Evolutionary conservation across 2,329 filamentous ascomycete species (phyloP).

Genomic region (Dactylellina drechsleri): DNA sequence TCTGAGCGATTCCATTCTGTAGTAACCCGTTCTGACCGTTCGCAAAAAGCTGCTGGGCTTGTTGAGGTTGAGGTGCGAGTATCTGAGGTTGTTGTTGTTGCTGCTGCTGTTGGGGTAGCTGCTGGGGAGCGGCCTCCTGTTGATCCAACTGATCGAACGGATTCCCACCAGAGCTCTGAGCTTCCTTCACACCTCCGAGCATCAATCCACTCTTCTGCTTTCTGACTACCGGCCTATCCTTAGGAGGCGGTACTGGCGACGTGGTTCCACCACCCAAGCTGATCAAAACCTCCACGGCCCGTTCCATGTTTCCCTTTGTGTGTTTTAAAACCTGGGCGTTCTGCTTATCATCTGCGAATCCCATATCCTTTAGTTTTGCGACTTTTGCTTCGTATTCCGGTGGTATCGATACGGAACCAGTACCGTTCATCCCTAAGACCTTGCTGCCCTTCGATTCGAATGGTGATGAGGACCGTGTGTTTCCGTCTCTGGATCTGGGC

Average conservation of each 20-base stretch:
- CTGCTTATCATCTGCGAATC: conserved; percentile 82
- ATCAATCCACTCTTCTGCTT: conserved; percentile 57
- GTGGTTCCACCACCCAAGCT: conserved; percentile 74
- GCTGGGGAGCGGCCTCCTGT: conserved; percentile 59
- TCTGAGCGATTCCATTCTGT: conserved; percentile 45
- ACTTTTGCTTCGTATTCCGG: conserved; percentile 70
- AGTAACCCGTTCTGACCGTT: conserved; percentile 44
- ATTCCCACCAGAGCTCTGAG: conserved; percentile 54
- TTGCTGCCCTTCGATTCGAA: conserved; percentile 56
- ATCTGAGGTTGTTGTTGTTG: conserved; percentile 39
- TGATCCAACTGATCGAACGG: conserved; percentile 61
- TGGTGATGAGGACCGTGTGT: conserved; percentile 41
- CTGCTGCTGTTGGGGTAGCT: conserved; percentile 57
- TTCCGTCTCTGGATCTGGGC: conserved; percentile 25
- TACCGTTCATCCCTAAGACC: conserved; percentile 55
- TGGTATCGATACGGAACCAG: conserved; percentile 55
- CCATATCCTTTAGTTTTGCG: conserved; percentile 83
- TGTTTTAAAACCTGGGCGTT: conserved; percentile 85
- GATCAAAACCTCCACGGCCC: conserved; percentile 83
- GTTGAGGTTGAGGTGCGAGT: conserved; percentile 26
- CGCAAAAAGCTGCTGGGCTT: conserved; percentile 33
- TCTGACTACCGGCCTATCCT: conserved; percentile 60
- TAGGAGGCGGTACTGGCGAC: conserved; percentile 65
- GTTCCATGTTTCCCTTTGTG: conserved; percentile 84
- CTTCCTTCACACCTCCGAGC: conserved; percentile 54